Base-by-base conservation (phyloP, 2,329 filamentous ascomycete genomes). In the Trichocomaceae sp. region DNA sequence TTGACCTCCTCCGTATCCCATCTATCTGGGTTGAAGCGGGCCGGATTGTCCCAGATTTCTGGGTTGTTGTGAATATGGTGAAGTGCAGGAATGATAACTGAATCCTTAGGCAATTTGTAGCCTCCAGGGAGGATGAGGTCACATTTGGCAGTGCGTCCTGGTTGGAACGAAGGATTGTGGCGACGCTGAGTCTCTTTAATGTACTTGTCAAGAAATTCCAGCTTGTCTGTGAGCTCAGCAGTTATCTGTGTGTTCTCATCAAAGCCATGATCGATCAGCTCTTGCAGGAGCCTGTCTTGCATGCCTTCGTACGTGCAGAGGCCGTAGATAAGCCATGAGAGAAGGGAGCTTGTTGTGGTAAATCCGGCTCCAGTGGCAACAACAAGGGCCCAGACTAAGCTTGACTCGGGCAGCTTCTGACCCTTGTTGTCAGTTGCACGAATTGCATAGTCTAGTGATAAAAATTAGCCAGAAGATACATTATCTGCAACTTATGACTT, bases 131-230 rank as follows among this genome's bases (percentile, higher is more conserved):
- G 67, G 23, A 85, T 72, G 54, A 82, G 66, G 62, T 84, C 82
- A 3, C 69, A 69, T 57, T 77, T 78, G 2, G 82, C 70, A 1
- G 79, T 84, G 29, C 83, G 79, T 1, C 72, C 82, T 0, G 83
- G 79, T 60, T 85, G 82, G 69, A 79, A 85, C 0, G 79, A 81
- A 0, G 82, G 79, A 66, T 81, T 84, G 69, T 84, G 82, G 2
- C 72, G 71, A 2, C 82, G 76, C 63, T 82, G 81, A 0, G 76
- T 81, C 63, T 85, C 82, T 66, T 84, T 84, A 72, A 85, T 69
- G 64, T 77, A 82, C 47, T 77, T 76, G 64, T 83, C 80, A 8
- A 82, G 72, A 66, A 61, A 63, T 3, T 50, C 49, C 44, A 66
- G 42, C n/a, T 54, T 53, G 31, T 65, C 55, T 15, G 59, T 59